Evolutionary conservation across 495 filamentous ascomycete species (phyloP).

Genomic region (Hypoxylon crocopeplum): DNA sequence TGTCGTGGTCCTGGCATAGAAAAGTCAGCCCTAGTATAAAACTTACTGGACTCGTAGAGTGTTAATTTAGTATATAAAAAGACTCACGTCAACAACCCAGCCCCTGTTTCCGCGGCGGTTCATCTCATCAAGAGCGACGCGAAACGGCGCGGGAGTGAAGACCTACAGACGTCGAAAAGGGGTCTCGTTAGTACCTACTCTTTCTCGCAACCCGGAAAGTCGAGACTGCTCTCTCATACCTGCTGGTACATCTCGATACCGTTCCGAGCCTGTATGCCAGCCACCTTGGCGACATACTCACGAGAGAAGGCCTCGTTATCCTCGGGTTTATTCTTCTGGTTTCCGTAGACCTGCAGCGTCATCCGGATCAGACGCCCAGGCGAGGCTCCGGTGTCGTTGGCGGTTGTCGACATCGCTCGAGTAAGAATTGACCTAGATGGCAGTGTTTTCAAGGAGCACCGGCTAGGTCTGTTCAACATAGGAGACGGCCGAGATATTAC

Average conservation of each 20-base stretch:
- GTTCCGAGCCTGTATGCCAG: slow-evolving; percentile 1
- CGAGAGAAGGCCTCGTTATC: slow-evolving; percentile 12
- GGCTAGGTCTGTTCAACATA: too few relatives aligned
- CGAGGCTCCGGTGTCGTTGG: background rate
- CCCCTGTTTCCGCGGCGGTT: background rate
- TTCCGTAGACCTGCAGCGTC: slow-evolving; percentile 8
- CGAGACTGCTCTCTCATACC: background rate
- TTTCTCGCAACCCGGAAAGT: background rate
- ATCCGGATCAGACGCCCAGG: slow-evolving; percentile 1
- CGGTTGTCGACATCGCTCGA: background rate
- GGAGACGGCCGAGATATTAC: too few relatives aligned
- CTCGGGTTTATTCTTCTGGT: slow-evolving; percentile 4
- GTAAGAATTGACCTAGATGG: background rate
- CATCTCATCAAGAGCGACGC: slow-evolving; percentile 9
- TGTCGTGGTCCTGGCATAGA: slow-evolving; percentile 18
- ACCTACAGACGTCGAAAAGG: too few relatives aligned
- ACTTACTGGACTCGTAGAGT: too few relatives aligned
- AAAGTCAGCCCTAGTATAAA: too few relatives aligned
- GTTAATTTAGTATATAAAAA: too few relatives aligned
- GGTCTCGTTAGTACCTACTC: too few relatives aligned
- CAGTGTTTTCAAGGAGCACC: too few relatives aligned
- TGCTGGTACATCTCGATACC: slow-evolving; percentile 16
- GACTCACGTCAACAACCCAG: slow-evolving; percentile 14
- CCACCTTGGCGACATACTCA: slow-evolving; percentile 5
- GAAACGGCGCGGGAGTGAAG: background rate